Evolutionary conservation across 345 rosid species (phyloP).

Genomic region (Pelargonium nanum): DNA sequence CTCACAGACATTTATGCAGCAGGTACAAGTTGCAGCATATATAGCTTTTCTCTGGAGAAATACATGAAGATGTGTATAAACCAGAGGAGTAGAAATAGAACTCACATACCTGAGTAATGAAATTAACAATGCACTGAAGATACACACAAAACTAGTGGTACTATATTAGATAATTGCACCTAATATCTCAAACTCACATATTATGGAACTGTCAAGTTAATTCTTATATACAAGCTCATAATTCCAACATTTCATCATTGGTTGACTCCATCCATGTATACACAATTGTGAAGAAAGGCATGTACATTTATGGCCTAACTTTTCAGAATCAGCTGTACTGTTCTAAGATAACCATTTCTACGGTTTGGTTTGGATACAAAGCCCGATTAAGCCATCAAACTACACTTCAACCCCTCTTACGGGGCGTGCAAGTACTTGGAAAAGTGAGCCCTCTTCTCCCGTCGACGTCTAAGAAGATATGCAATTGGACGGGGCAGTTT

Average conservation of each 20-base stretch:
- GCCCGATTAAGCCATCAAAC: not conserved
- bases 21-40: too few relatives aligned
- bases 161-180: too few relatives aligned
- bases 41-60: too few relatives aligned
- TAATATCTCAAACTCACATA: too few relatives aligned
- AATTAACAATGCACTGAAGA: too few relatives aligned
- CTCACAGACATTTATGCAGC: too few relatives aligned
- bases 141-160: too few relatives aligned
- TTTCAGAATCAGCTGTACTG: not conserved
- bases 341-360: not conserved
- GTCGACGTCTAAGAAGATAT: constrained; percentile 1
- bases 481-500: constrained; percentile 20
- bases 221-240: not conserved
- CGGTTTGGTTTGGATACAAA: not conserved
- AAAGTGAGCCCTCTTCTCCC: not conserved
- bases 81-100: too few relatives aligned
- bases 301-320: not conserved
- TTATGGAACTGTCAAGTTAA: not conserved
- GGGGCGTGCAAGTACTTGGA: not conserved
- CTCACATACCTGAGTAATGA: too few relatives aligned
- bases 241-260: not conserved
- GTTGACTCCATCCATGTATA: not conserved
- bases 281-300: not conserved
- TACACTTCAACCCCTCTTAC: too few relatives aligned
- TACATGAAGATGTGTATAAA: too few relatives aligned